A percentile compares a stretch with the other conserved stretches of the same genome.
These are phyloP conservation scores for Xylaria acuta DNA, from an alignment of 495 filamentous ascomycete species.

Conservation along the genomic window DNA sequence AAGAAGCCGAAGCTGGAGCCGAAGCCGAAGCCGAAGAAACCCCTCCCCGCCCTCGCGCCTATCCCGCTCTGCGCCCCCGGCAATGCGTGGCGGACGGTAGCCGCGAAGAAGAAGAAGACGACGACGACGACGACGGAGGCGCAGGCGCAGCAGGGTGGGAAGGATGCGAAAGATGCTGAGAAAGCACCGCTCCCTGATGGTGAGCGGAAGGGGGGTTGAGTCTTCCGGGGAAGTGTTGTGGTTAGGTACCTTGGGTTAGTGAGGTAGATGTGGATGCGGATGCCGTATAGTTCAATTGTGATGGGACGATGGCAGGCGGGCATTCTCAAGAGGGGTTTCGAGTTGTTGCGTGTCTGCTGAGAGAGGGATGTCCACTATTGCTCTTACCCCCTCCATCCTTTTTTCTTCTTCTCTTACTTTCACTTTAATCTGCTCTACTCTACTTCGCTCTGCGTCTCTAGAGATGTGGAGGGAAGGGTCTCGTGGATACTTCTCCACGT, in stretches of 20 bases:
- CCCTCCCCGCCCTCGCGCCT: background rate
- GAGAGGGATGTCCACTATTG: too few species aligned
- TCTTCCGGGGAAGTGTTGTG: too few species aligned
- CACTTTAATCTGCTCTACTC: too few species aligned
- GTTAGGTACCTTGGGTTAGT: too few species aligned
- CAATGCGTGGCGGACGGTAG: background rate
- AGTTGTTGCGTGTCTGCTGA: background rate
- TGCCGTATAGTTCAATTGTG: too few species aligned
- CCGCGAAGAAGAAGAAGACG: background rate
- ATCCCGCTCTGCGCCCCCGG: background rate
- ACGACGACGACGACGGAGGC: background rate
- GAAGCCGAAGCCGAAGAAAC: background rate
- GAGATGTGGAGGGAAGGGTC: background rate
- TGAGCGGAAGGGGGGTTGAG: conserved; percentile 23
- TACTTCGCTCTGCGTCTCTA: too few species aligned
- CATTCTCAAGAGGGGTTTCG: background rate
- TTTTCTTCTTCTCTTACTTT: background rate
- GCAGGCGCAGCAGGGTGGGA: background rate
- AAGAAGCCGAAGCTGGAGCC: too few species aligned
- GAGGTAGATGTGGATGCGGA: too few species aligned
- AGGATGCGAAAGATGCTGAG: background rate
- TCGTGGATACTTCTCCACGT: too few species aligned
- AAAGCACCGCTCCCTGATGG: background rate
- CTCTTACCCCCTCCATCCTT: too few species aligned
- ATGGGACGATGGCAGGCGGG: too few species aligned